Evolutionary conservation across 441 rosid species (phyloP).

Genomic region (Euphorbia celastroides): DNA sequence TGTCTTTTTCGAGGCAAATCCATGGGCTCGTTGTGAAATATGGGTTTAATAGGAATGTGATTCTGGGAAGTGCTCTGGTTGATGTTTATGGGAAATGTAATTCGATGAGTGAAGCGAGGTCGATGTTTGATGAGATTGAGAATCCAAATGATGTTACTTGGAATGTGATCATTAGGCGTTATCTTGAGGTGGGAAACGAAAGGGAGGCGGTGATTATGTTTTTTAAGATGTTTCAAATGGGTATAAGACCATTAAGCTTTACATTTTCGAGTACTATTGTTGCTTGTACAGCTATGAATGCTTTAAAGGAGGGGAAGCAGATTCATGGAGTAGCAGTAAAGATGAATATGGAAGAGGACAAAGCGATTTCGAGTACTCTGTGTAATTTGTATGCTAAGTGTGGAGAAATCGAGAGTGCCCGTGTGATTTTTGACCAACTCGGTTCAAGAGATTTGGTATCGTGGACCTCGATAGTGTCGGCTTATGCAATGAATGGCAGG

Average conservation of each 20-base stretch:
- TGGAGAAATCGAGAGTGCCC: constrained; percentile 50
- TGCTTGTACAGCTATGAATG: constrained; percentile 59
- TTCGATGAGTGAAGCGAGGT: constrained; percentile 59
- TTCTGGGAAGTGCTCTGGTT: constrained; percentile 67
- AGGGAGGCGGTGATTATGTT: constrained; percentile 60
- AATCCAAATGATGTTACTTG: constrained; percentile 66
- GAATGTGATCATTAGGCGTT: constrained; percentile 81
- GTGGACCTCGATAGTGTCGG: constrained; percentile 72
- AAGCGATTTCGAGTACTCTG: constrained; percentile 57
- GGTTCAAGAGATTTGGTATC: constrained; percentile 47
- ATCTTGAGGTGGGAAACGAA: constrained; percentile 56
- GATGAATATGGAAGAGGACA: constrained; percentile 36
- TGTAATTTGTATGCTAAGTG: constrained; percentile 68
- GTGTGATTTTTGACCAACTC: constrained; percentile 51
- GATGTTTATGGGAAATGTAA: constrained; percentile 72
- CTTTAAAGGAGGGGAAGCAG: constrained; percentile 57
- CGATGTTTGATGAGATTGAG: constrained; percentile 65
- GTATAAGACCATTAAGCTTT: constrained; percentile 51
- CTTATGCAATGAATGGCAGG: constrained; percentile 58
- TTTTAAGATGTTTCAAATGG: constrained; percentile 42
- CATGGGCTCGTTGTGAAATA: constrained; percentile 57
- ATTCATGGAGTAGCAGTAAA: constrained; percentile 60
- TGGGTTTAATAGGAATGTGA: constrained; percentile 53
- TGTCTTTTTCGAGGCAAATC: constrained; percentile 44
- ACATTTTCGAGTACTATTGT: constrained; percentile 60